These are phyloP conservation scores for Erodium chrysanthum DNA, from an alignment of 441 rosid species.

Conservation along the genomic window DNA sequence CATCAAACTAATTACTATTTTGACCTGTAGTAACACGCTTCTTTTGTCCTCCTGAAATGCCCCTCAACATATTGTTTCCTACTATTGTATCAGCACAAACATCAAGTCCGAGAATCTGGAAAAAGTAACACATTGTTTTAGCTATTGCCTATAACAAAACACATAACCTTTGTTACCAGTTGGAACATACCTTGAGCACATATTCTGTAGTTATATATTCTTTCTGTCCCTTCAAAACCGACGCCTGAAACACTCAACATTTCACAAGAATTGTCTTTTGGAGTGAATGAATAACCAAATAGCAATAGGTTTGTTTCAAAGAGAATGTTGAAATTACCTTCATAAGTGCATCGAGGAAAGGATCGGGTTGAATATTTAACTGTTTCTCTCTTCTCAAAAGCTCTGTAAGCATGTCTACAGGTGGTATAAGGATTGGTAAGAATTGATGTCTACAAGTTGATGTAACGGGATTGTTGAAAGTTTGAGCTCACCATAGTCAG, in stretches of 20 bases:
- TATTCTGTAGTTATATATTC: slow-evolving; percentile 57
- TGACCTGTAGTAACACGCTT: slow-evolving; percentile 44
- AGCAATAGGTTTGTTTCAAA: neutral
- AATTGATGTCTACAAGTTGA: no score
- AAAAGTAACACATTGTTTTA: no score
- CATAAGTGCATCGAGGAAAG: slow-evolving; percentile 48
- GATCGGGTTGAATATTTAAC: slow-evolving; percentile 44
- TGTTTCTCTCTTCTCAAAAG: slow-evolving; percentile 41
- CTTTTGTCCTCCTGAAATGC: slow-evolving; percentile 40
- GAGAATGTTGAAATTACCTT: slow-evolving; percentile 29
- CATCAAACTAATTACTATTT: no score
- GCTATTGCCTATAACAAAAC: no score
- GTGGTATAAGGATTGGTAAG: neutral
- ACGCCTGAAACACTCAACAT: slow-evolving; percentile 33
- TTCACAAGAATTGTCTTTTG: neutral
- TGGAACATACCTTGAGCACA: slow-evolving; percentile 45
- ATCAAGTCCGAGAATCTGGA: no score
- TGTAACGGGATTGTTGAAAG: neutral
- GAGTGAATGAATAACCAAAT: neutral
- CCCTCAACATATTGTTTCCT: no score
- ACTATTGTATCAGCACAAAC: no score
- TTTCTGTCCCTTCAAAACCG: slow-evolving; percentile 47
- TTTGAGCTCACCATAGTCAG: slow-evolving; percentile 34
- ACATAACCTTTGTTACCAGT: no score
- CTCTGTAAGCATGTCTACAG: slow-evolving; percentile 41